Evolutionary conservation across 2,329 filamentous ascomycete species (phyloP).

Genomic region (Aureobasidium namibiae): DNA sequence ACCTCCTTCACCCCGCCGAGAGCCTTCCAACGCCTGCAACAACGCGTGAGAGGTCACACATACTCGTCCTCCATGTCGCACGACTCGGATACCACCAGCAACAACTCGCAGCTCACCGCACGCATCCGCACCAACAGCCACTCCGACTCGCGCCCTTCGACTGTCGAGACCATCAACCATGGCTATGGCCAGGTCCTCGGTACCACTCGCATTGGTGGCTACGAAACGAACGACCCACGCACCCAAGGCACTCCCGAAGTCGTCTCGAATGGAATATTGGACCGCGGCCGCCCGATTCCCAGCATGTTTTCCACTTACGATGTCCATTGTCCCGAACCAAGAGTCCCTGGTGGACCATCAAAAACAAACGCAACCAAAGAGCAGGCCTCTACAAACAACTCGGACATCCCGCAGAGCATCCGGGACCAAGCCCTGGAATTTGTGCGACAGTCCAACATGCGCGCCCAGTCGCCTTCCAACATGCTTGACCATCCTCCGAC

Average conservation of each 20-base stretch:
- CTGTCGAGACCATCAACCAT: constrained; percentile 41
- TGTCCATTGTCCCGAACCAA: constrained; percentile 61
- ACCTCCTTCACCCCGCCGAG: constrained; percentile 21
- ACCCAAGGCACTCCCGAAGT: constrained; percentile 38
- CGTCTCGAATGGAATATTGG: constrained; percentile 30
- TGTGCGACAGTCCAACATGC: constrained; percentile 37
- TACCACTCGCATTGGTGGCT: neutral
- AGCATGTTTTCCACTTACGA: constrained; percentile 34
- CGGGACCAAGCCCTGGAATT: constrained; percentile 41
- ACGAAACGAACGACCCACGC: constrained; percentile 48
- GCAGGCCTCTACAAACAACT: constrained; percentile 15
- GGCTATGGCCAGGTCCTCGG: neutral
- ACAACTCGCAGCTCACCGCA: constrained; percentile 20
- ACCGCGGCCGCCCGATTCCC: constrained; percentile 35
- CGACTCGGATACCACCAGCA: constrained; percentile 42
- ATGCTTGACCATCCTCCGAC: neutral
- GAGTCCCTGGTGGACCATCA: constrained; percentile 71
- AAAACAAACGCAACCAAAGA: constrained; percentile 31
- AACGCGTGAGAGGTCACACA: constrained; percentile 49
- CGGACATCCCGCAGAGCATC: constrained; percentile 33
- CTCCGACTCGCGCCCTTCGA: constrained; percentile 16
- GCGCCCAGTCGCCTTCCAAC: constrained; percentile 3
- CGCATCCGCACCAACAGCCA: constrained; percentile 15
- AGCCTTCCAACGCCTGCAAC: constrained; percentile 23
- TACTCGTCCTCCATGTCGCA: constrained; percentile 53